phyloP scores from a whole-genome alignment of 164 flowering plant genomes.

The Berberis vulgaris region DNA sequence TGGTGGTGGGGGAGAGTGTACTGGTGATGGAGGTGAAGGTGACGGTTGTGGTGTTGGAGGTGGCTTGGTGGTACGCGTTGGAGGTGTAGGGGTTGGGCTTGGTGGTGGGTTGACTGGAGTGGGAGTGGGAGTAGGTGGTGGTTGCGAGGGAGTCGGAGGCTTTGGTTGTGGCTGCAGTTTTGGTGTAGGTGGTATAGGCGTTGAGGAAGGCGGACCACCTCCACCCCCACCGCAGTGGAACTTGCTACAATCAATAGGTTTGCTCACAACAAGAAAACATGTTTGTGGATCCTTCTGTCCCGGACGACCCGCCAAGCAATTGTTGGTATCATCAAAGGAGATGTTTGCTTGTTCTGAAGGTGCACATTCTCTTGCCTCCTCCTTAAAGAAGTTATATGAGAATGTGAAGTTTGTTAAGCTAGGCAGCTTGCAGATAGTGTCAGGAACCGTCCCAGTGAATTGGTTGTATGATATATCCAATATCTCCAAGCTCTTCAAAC shows the following conservation, averaged over 20 bases:
- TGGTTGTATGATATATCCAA: conserved; percentile 37
- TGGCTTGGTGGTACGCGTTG: background rate
- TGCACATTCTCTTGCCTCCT: conserved; percentile 13
- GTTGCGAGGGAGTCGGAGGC: no score
- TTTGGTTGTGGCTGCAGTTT: background rate
- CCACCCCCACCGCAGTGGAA: conserved; percentile 1
- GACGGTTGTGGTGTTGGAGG: conserved; percentile 3
- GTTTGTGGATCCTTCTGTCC: background rate
- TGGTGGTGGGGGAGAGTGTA: conserved; percentile 4
- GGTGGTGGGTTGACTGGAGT: background rate
- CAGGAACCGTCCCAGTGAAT: conserved; percentile 48
- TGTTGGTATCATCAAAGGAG: background rate
- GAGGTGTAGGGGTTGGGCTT: background rate
- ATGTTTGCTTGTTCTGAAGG: background rate
- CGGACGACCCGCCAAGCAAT: conserved; percentile 8
- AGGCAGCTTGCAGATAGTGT: conserved; percentile 42
- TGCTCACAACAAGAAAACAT: conserved; percentile 1
- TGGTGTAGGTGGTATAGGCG: background rate
- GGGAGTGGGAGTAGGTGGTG: background rate
- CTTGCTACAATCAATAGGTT: background rate
- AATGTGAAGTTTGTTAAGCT: conserved; percentile 42
- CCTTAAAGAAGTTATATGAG: conserved; percentile 50
- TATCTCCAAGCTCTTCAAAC: conserved; percentile 22
- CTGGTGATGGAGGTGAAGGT: background rate
- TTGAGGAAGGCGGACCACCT: background rate